These are phyloP conservation scores for Leccinum variicolor DNA, from an alignment of 768 basidiomycete species.

Conservation along the genomic window DNA sequence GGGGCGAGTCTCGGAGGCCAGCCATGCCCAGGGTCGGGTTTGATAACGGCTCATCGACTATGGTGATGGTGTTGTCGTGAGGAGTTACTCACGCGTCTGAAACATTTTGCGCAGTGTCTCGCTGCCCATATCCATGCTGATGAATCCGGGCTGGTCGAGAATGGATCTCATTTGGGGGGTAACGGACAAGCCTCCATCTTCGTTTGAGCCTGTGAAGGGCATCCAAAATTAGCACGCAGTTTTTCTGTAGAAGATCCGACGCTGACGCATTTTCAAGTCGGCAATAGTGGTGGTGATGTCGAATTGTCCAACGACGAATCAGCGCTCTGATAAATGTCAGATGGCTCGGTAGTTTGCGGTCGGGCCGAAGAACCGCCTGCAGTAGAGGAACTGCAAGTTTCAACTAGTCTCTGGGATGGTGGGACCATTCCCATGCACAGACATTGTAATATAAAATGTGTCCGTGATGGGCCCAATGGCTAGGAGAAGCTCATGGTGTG, in stretches of 20 bases:
- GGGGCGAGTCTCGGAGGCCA: not conserved
- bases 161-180: constrained; percentile 28
- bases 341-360: not conserved
- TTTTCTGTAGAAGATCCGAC: constrained; percentile 1
- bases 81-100: constrained; percentile 20
- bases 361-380: not conserved
- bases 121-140: constrained; percentile 21
- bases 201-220: constrained; percentile 2
- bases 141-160: constrained; percentile 25
- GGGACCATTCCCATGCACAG: not conserved
- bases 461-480: not conserved
- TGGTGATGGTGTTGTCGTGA: not conserved
- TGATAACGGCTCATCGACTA: not conserved
- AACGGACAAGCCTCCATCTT: constrained; percentile 23
- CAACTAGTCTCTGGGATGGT: not conserved
- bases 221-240: not conserved
- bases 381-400: not conserved
- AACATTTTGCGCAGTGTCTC: constrained; percentile 30
- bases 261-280: constrained; percentile 8
- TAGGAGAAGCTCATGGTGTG: not conserved
- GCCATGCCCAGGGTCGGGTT: not conserved
- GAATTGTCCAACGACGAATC: not conserved
- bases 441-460: not conserved
- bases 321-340: not conserved
- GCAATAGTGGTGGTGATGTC: not conserved